These are phyloP conservation scores for Microstegium vimineum DNA, from an alignment of 176 grass and related monocot genomes.

Conservation along the genomic window DNA sequence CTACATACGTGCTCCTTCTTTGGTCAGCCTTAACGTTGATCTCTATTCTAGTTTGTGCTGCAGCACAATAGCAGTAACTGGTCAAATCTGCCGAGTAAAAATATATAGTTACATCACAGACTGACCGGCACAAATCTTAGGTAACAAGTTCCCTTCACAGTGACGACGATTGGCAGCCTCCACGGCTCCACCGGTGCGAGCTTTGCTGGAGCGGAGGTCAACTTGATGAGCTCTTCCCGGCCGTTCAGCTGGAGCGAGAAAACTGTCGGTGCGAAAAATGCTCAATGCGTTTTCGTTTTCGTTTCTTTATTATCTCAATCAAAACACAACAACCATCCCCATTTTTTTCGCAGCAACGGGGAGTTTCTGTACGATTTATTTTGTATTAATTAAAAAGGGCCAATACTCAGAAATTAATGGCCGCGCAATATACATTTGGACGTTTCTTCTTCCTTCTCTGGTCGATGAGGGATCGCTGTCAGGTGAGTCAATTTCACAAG, in stretches of 20 bases:
- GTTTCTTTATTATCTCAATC: neutral
- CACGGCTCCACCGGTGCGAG: neutral
- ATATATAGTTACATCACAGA: too few species aligned
- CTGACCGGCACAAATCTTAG: neutral
- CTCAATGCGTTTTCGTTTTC: neutral
- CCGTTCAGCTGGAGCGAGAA: neutral
- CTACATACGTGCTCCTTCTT: too few species aligned
- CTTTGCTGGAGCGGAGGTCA: neutral
- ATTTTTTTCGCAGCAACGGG: neutral
- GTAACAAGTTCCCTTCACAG: neutral
- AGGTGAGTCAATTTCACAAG: neutral
- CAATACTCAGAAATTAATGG: neutral
- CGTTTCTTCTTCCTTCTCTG: neutral
- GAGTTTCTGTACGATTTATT: neutral
- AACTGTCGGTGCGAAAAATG: constrained; percentile 15
- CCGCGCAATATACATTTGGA: neutral
- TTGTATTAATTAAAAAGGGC: neutral
- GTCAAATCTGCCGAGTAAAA: neutral
- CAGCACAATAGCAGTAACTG: neutral
- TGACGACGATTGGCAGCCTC: neutral
- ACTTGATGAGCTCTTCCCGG: neutral
- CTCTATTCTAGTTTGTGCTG: too few species aligned
- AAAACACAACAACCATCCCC: neutral
- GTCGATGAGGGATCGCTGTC: constrained; percentile 33
- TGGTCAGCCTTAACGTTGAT: too few species aligned